phyloP scores from a whole-genome alignment of 306 rosid genomes.

The Trifolium subterraneum region DNA sequence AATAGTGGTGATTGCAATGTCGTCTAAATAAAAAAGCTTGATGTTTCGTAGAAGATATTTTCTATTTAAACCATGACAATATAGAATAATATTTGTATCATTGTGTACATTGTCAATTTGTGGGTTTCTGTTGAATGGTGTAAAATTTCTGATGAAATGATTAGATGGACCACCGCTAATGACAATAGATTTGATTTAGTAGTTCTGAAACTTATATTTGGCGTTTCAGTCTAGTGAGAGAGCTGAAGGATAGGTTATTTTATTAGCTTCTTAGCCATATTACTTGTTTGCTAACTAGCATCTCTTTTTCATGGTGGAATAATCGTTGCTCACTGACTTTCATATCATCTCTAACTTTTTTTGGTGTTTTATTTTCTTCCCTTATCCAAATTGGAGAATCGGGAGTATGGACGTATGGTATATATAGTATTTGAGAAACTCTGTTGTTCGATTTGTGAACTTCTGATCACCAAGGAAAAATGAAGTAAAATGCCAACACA shows the following conservation, averaged over 20 bases:
- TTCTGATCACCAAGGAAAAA: background rate
- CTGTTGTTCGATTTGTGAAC: slow-evolving; percentile 14
- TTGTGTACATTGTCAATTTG: background rate
- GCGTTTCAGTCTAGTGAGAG: background rate
- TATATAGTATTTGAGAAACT: background rate
- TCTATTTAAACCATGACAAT: background rate
- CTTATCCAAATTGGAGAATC: background rate
- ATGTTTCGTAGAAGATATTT: background rate
- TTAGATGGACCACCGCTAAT: background rate
- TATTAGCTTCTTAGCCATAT: background rate
- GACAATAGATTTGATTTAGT: background rate
- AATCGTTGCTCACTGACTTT: background rate
- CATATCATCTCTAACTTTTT: background rate
- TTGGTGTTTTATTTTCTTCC: slow-evolving; percentile 14
- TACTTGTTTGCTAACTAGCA: background rate
- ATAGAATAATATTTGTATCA: background rate
- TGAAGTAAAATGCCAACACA: background rate
- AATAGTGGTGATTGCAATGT: background rate
- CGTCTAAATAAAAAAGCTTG: background rate
- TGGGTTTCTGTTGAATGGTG: background rate
- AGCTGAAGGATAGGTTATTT: slow-evolving; percentile 16
- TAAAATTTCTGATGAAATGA: slow-evolving; percentile 14
- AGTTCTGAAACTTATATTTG: background rate
- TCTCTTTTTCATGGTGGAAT: slow-evolving; percentile 8
- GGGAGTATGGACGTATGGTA: background rate